phyloP scores from a whole-genome alignment of 2,329 filamentous ascomycete species.

The Coniochaeta sp. region DNA sequence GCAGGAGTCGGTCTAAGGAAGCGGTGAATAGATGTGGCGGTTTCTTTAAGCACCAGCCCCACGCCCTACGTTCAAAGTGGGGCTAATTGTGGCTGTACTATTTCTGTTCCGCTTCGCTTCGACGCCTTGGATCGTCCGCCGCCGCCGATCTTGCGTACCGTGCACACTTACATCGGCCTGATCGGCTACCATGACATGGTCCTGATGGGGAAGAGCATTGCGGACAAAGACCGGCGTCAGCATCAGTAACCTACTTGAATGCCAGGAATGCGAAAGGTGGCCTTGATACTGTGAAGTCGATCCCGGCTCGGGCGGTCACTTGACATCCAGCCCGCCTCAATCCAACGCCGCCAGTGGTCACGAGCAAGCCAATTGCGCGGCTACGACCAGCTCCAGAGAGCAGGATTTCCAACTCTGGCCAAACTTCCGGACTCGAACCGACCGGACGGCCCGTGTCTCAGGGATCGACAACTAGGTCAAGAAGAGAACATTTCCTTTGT shows the following conservation, averaged over 20 bases:
- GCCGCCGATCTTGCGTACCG: no score
- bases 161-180: neutral
- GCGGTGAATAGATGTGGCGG: neutral
- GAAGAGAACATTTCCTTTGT: neutral
- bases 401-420: neutral
- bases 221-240: neutral
- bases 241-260: neutral
- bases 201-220: neutral
- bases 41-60: neutral
- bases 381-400: neutral
- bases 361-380: conserved; percentile 1
- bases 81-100: neutral
- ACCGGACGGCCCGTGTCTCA: neutral
- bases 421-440: neutral
- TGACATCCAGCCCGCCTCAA: neutral
- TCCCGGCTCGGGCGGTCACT: neutral
- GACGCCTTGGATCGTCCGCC: neutral
- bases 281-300: neutral
- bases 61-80: neutral
- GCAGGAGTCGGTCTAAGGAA: neutral
- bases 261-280: neutral
- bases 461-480: neutral
- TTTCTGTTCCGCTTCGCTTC: neutral
- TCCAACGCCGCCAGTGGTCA: neutral
- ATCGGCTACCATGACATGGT: neutral